These are phyloP conservation scores for Symbiodinium pilosum DNA, from an alignment of 73 alveolate species.

Conservation along the genomic window DNA sequence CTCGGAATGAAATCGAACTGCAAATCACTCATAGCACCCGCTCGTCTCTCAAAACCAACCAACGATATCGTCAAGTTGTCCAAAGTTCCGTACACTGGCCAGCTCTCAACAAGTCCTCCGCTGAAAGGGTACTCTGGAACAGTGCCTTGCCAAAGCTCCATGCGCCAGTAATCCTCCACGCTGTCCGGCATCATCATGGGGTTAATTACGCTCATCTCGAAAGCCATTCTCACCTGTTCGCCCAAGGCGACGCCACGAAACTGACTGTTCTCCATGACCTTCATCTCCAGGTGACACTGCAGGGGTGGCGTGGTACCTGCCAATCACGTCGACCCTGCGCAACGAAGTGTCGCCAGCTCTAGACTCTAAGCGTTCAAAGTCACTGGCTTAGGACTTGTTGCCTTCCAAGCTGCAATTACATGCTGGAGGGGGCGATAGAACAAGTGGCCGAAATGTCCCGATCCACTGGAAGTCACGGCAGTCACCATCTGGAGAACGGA, in stretches of 20 bases:
- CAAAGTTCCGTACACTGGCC: neutral
- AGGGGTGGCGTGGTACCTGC: neutral
- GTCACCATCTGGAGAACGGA: neutral
- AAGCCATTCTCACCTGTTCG: slow-evolving; percentile 4
- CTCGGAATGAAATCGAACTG: neutral
- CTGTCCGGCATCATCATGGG: neutral
- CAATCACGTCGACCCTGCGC: neutral
- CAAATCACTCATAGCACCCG: slow-evolving; percentile 3
- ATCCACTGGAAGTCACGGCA: slow-evolving; percentile 14
- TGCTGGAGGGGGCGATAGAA: neutral
- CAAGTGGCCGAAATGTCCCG: neutral
- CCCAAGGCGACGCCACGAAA: neutral
- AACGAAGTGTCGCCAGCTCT: neutral
- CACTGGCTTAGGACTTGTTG: too few species aligned
- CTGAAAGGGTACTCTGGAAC: neutral
- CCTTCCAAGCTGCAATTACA: neutral
- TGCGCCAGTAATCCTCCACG: slow-evolving; percentile 4
- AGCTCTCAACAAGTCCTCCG: slow-evolving; percentile 2
- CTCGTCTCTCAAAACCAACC: slow-evolving; percentile 4
- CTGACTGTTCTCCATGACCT: neutral
- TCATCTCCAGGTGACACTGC: neutral
- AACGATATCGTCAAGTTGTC: neutral
- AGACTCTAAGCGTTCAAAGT: too few species aligned
- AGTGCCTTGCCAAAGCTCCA: neutral
- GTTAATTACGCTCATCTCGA: neutral